These are phyloP conservation scores for Dalbergia cultrata DNA, from an alignment of 306 rosid genomes.

Conservation along the genomic window DNA sequence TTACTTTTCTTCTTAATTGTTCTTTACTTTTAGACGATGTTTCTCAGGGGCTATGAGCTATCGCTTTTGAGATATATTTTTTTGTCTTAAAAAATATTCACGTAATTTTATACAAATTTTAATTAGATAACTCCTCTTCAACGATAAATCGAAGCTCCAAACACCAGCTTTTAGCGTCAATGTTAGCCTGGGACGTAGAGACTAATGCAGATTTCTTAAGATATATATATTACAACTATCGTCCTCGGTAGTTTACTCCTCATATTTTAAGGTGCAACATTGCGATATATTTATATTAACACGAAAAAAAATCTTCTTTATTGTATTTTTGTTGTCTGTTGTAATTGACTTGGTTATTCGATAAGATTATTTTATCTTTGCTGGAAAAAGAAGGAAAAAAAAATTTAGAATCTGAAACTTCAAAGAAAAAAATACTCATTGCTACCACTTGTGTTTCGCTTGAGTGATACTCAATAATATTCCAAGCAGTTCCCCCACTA, in stretches of 20 bases:
- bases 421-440: conserved; percentile 20
- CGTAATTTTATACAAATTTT: too few relatives aligned
- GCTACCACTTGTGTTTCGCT: conserved; percentile 6
- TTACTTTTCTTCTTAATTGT: too few relatives aligned
- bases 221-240: conserved; percentile 16
- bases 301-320: not conserved
- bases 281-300: not conserved
- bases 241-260: not conserved
- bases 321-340: conserved; percentile 15
- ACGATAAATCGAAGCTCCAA: too few relatives aligned
- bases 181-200: too few relatives aligned
- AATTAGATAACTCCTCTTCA: too few relatives aligned
- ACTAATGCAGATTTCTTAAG: not conserved
- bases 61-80: too few relatives aligned
- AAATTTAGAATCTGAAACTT: conserved; percentile 28
- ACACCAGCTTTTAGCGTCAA: too few relatives aligned
- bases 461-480: conserved; percentile 21
- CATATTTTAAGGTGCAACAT: not conserved
- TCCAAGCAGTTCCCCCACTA: not conserved
- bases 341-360: not conserved
- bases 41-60: too few relatives aligned
- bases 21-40: too few relatives aligned
- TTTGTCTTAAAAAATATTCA: too few relatives aligned
- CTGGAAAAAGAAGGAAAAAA: not conserved
- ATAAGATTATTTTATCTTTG: conserved; percentile 10